These are phyloP conservation scores for Ganoderma lingzhi DNA, from an alignment of 1,284 basidiomycete species.

Conservation along the genomic window DNA sequence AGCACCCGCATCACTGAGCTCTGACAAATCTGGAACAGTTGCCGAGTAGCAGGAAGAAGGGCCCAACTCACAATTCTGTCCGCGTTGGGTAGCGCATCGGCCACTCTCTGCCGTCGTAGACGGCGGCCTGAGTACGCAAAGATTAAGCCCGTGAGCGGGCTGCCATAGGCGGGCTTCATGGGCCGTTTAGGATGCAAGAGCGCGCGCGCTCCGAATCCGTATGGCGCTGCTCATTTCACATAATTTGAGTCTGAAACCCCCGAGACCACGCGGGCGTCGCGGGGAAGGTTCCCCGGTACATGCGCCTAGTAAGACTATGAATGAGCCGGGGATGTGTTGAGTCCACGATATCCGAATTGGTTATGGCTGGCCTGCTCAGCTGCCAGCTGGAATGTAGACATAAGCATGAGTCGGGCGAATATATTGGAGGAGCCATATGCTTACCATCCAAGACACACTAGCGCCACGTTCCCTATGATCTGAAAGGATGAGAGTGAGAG, in stretches of 20 bases:
- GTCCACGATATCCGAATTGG: no score
- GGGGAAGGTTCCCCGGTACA: not conserved
- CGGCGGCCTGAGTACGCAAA: not conserved
- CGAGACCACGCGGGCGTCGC: not conserved
- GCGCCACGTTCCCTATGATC: no score
- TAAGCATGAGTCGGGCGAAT: no score
- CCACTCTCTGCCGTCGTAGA: conserved; percentile 47
- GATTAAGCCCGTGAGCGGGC: conserved; percentile 3
- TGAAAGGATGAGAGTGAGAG: no score
- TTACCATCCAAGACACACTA: no score
- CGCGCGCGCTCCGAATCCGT: not conserved
- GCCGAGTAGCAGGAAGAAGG: not conserved
- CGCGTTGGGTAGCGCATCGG: conserved; percentile 43
- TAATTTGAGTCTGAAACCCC: not conserved
- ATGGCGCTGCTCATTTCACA: not conserved
- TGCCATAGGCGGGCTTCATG: not conserved
- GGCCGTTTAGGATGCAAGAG: not conserved
- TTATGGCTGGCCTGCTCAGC: no score
- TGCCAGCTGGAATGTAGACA: no score
- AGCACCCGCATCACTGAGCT: not conserved
- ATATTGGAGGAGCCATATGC: no score
- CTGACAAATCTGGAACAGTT: not conserved
- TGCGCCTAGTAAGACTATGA: not conserved
- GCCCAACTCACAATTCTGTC: conserved; percentile 40
- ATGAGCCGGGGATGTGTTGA: no score